Conservation (phyloP, 371 early-diverging fungal species). For the Polyrhizophydium stewartii region DNA sequence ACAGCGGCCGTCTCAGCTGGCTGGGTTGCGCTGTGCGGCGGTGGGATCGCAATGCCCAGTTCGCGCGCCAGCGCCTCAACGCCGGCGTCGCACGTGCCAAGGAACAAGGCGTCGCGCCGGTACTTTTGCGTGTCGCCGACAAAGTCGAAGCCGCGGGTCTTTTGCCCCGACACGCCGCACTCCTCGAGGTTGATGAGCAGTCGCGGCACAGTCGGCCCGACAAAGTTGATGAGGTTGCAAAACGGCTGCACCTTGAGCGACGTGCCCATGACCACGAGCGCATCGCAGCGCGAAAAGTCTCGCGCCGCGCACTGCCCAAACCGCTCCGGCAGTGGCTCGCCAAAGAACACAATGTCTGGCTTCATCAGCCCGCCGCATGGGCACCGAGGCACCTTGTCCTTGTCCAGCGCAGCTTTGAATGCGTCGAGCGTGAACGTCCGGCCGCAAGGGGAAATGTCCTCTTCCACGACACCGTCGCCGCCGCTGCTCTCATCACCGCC, state of each 20-base stretch:
- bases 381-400: slow-evolving; percentile 66
- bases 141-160: slow-evolving; percentile 76
- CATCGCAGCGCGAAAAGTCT: slow-evolving; percentile 62
- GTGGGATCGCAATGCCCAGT: slow-evolving; percentile 60
- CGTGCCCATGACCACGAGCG: slow-evolving; percentile 91
- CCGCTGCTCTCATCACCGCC: slow-evolving; percentile 5
- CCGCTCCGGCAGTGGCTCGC: slow-evolving; percentile 77
- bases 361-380: slow-evolving; percentile 73
- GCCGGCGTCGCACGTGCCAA: slow-evolving; percentile 83
- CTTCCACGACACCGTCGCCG: slow-evolving; percentile 2
- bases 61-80: slow-evolving; percentile 48
- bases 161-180: slow-evolving; percentile 23
- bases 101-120: slow-evolving; percentile 68
- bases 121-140: slow-evolving; percentile 55
- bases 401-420: slow-evolving; percentile 19
- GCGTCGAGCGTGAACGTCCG: slow-evolving; percentile 35
- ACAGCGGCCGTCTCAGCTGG: too few relatives aligned
- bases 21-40: too few relatives aligned
- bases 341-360: slow-evolving; percentile 94
- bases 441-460: slow-evolving; percentile 34
- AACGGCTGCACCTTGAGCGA: slow-evolving; percentile 72
- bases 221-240: slow-evolving; percentile 67
- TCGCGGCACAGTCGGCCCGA: slow-evolving; percentile 63
- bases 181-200: slow-evolving; percentile 81
- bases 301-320: slow-evolving; percentile 52